Base-by-base conservation (phyloP, 306 rosid species). In the Crataegus laevigata region DNA sequence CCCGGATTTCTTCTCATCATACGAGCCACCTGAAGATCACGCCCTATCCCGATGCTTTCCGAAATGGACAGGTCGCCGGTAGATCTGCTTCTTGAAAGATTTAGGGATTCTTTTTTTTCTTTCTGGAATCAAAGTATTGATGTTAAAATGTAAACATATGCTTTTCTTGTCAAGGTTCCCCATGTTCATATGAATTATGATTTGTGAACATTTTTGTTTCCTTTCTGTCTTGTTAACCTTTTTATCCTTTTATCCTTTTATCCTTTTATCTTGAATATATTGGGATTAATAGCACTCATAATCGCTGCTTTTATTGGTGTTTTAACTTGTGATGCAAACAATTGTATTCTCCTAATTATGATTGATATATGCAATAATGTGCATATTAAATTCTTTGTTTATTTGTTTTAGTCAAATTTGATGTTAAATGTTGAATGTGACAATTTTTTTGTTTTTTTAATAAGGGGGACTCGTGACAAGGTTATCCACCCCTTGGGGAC, bases 1-100 rank as follows among this genome's bases (percentile, higher is more conserved):
- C 82, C 90, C 93, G 5, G 88, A 85, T 0, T 94, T 92, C 84
- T 90, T 94, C 88, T 77, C 87, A 22, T 76, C 86, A 19, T 85
- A 80, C 77, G 78, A 78, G 29, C 96, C 88, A 0, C 62, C 83
- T 8, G 72, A 82, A 42, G 52, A 65, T 69, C 77, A 74, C 52
- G 65, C 67, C 43, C 19, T 83, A 58, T 70, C 82, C 9, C 80
- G 82, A 63, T 91, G 93, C 85, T 75, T 94, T 42, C 85, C 93
- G 4, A 87, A 74, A 34, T 89, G 88, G 66, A 85, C 71, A 58
- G 75, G 78, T 28, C 66, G 86, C 76, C 69, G 52, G 58, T 64
- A 79, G 78, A 77, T 85, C 84, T 74, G 72, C 74, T 66, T 43
- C 81, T 70, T 69, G 72, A 81, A 74, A 72, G 78, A 78, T 66